These are phyloP conservation scores for Hyphodiscus hymeniophilus DNA, from an alignment of 495 filamentous ascomycete species.

Conservation along the genomic window DNA sequence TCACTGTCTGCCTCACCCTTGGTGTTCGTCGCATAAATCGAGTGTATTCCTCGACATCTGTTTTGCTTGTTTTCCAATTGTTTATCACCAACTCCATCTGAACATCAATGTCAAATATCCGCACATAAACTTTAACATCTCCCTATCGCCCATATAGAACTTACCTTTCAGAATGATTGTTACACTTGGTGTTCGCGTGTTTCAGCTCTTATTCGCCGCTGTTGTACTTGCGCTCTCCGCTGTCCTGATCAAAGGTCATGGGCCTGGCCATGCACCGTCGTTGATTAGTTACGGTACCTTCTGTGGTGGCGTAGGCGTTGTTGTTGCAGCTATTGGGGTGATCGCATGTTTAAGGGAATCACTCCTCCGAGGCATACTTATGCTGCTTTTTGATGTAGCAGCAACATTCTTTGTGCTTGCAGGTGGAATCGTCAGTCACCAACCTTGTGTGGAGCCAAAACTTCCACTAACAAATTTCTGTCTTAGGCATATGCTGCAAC, in stretches of 20 bases:
- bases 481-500: conserved; percentile 13
- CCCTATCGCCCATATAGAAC: too few relatives aligned
- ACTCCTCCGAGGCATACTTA: conserved; percentile 31
- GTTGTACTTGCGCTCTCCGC: conserved; percentile 16
- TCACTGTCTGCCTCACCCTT: too few relatives aligned
- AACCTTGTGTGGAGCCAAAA: background rate
- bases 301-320: conserved; percentile 39
- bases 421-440: conserved; percentile 44
- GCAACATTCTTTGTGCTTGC: conserved; percentile 37
- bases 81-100: too few relatives aligned
- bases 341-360: conserved; percentile 28
- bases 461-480: background rate
- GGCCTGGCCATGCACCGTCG: conserved; percentile 6
- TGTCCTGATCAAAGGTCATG: conserved; percentile 13
- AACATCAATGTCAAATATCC: too few relatives aligned
- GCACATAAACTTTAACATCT: too few relatives aligned
- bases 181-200: conserved; percentile 9
- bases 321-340: conserved; percentile 33
- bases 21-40: too few relatives aligned
- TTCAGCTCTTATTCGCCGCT: conserved; percentile 14
- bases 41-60: too few relatives aligned
- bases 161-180: conserved; percentile 13
- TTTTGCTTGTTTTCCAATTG: too few relatives aligned
- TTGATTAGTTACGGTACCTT: conserved; percentile 21
- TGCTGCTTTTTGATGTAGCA: conserved; percentile 35